Evolutionary conservation across 768 basidiomycete genomes (phyloP), one percentile per base, ranked within the genome.

Genomic region (Amanita molliuscula): DNA sequence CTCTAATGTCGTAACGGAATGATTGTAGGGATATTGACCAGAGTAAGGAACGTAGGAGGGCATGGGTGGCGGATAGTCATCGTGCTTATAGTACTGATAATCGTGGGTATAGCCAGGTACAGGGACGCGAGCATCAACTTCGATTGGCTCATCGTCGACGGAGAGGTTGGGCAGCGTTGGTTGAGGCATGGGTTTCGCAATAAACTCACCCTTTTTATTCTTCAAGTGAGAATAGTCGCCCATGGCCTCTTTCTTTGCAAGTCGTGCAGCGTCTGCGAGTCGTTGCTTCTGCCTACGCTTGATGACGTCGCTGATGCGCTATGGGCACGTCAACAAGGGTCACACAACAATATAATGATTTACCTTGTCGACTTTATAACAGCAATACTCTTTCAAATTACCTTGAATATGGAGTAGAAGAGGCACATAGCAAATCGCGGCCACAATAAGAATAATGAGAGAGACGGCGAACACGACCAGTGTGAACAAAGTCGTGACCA

Each of bases 301-400:
- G 74, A 98, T 91, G 52, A 97, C 82, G 61, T 84, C 88, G 51
- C 83, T 78, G 58, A 98, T 97, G 55, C 95, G 92, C 89, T 92
- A 53, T 11, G 54, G 59, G 9, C 10, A 38, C 4, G 36, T 37
- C 33, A 37, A 36, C 34, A 33, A 38, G 9, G 34, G 33, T 23
- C n/a, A n/a, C 41, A 29, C 33, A 40, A 6, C 33, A 25, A 29
- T 42, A 16, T 10, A 16, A 6, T 40, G 40, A 26, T 59, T 50
- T 61, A 90, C 88, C 80, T 97, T 97, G 72, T 99, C 95, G 44
- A 97, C 91, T 67, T 97, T 96, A 73, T 98, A 91, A 64, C 94
- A 97, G 66, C 89, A 90, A 68, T 96, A 97, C 75, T 99, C 95
- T 84, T 99, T 99, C 47, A 99, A 70, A 66, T 99, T 99, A 16